Evolutionary conservation across 192 early-diverging fungal species (phyloP), one percentile per base, ranked within the genome.

Genomic region (Linnemannia elongata): DNA sequence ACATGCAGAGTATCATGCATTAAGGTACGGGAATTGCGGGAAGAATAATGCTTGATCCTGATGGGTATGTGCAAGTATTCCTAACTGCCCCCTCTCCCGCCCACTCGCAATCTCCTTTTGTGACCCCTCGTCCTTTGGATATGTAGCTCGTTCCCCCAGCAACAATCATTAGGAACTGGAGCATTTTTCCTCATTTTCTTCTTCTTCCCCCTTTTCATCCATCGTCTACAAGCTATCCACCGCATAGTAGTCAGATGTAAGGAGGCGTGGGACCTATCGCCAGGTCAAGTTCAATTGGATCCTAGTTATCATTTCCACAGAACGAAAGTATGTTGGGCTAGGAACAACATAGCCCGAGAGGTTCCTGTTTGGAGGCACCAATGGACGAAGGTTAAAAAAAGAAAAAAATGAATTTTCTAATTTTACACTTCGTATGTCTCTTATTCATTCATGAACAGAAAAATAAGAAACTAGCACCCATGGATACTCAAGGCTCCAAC

Each of bases 331-430:
- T 52, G 49, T 22, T 1, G 55, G 55, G 8, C 6, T 7, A 57
- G 55, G 55, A 57, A 57, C 57, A 60, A 66, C 60, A 66, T 30
- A 66, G 60, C 60, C 60, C 12, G 57, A 63, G 57, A 66, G 60
- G 60, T 66, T 33, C 60, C 60, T 4, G 10, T 30, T 24, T 66
- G 22, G 55, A 13, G 60, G 27, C 27, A 66, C 12, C 60, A 66
- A 66, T 66, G 9, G 13, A 33, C 10, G 12, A 27, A 12, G 7
- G 8, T 66, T 66, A 66, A 66, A 35, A 30, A 66, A 30, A 66
- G 27, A 66, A 30, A 20, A 20, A 52, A 22, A 18, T 30, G 7
- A 24, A n/a, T n/a, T 63, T 66, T 66, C 60, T 66, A 30, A 33
- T 13, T 66, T 33, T 66, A 33, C 8, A 2, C 60, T 8, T 27